These are phyloP conservation scores for Durotheca rogersii DNA, from an alignment of 495 filamentous ascomycete species.

Conservation along the genomic window DNA sequence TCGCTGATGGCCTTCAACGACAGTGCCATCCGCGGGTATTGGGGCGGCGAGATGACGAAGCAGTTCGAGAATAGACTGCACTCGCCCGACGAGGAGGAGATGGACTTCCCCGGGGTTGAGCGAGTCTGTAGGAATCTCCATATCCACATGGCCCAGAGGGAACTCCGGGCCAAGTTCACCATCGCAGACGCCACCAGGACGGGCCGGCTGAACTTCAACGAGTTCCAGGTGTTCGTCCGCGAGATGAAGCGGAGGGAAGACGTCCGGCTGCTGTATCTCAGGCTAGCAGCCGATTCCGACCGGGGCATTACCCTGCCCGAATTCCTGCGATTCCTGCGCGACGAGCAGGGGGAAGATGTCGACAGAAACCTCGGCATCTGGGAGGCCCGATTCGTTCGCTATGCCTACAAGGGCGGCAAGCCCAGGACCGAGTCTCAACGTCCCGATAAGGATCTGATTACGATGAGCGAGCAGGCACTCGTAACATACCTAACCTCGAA, in stretches of 20 bases:
- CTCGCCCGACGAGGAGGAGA: conserved; percentile 61
- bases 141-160: conserved; percentile 77
- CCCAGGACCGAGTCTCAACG: conserved; percentile 52
- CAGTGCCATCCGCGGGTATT: conserved; percentile 74
- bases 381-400: conserved; percentile 67
- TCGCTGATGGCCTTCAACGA: conserved; percentile 80
- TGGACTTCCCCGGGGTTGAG: conserved; percentile 75
- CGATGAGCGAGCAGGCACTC: conserved; percentile 75
- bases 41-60: conserved; percentile 81
- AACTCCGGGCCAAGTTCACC: conserved; percentile 73
- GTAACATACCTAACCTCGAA: conserved; percentile 73
- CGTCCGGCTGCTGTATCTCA: conserved; percentile 67
- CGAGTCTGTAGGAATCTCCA: conserved; percentile 82
- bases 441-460: conserved; percentile 47
- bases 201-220: conserved; percentile 66
- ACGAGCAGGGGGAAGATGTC: conserved; percentile 74
- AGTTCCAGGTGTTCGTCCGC: conserved; percentile 80
- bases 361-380: conserved; percentile 64
- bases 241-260: conserved; percentile 83
- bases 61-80: conserved; percentile 58
- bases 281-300: conserved; percentile 50
- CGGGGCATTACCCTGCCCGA: conserved; percentile 66
- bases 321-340: conserved; percentile 73
- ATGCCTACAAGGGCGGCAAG: conserved; percentile 33
- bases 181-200: conserved; percentile 63